Conservation (phyloP, 2,329 filamentous ascomycete species). For the Colletotrichum sp. region DNA sequence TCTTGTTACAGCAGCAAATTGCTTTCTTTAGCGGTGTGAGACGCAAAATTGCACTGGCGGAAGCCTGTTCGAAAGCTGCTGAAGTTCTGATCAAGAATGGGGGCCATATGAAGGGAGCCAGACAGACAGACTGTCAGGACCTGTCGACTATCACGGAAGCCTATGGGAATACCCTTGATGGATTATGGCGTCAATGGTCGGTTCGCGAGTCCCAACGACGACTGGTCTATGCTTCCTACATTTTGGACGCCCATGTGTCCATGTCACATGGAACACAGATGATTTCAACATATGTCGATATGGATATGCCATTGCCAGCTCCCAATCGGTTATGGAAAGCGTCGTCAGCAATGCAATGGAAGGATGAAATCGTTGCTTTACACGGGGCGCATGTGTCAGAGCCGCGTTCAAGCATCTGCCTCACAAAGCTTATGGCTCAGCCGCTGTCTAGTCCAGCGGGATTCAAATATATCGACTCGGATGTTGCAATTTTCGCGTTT, state of each 20-base stretch:
- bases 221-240: neutral
- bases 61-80: neutral
- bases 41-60: neutral
- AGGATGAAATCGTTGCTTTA: neutral
- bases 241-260: neutral
- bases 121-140: neutral
- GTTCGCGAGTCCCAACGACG: neutral
- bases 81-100: neutral
- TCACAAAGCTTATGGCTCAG: neutral
- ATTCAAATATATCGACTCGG: neutral
- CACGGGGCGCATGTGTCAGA: neutral
- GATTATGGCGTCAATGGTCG: neutral
- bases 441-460: neutral
- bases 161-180: neutral
- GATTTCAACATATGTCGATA: neutral
- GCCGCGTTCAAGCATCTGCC: neutral
- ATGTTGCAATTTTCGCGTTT: neutral
- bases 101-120: neutral
- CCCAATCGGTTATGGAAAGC: neutral
- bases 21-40: neutral
- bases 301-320: neutral
- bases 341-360: neutral
- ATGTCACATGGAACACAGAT: neutral
- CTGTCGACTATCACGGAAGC: neutral
- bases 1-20: neutral